These are phyloP conservation scores for Psilocybe cyanescens DNA, from an alignment of 768 basidiomycete species.

Conservation along the genomic window DNA sequence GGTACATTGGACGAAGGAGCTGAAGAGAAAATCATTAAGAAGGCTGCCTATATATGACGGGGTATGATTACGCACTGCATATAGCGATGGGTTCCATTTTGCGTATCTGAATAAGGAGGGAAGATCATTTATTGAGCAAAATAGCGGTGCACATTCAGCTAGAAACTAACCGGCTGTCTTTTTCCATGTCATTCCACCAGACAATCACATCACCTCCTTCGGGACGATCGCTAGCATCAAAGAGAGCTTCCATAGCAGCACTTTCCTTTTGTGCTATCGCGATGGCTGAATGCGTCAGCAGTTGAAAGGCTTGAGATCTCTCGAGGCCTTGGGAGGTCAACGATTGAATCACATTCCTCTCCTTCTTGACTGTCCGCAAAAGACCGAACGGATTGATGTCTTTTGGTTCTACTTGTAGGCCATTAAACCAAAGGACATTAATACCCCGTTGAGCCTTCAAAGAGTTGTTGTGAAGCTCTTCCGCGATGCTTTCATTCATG, in stretches of 20 bases:
- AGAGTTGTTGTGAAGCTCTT: conserved; percentile 64
- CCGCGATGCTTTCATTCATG: conserved; percentile 48
- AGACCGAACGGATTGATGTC: conserved; percentile 78
- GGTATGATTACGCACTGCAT: conserved; percentile 41
- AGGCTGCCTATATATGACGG: background rate
- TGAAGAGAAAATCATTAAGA: conserved; percentile 27
- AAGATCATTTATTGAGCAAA: conserved; percentile 1
- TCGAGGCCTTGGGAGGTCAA: conserved; percentile 67
- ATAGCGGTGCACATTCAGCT: conserved; percentile 5
- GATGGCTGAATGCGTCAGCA: conserved; percentile 70
- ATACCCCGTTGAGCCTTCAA: conserved; percentile 53
- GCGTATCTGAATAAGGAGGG: conserved; percentile 44
- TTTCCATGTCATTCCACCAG: conserved; percentile 94
- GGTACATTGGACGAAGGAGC: conserved; percentile 79
- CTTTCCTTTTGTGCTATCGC: conserved; percentile 51
- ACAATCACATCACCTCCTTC: conserved; percentile 78
- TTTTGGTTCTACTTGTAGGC: conserved; percentile 56
- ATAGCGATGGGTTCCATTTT: conserved; percentile 53
- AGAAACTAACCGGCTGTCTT: conserved; percentile 65
- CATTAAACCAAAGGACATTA: conserved; percentile 83
- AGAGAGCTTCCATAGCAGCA: conserved; percentile 68
- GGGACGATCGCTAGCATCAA: conserved; percentile 86
- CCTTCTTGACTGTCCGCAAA: conserved; percentile 72
- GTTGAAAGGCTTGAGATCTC: conserved; percentile 65
- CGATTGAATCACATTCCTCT: conserved; percentile 62